These are phyloP conservation scores for Fusarium irregulare DNA, from an alignment of 2,329 filamentous ascomycete genomes.

Conservation along the genomic window DNA sequence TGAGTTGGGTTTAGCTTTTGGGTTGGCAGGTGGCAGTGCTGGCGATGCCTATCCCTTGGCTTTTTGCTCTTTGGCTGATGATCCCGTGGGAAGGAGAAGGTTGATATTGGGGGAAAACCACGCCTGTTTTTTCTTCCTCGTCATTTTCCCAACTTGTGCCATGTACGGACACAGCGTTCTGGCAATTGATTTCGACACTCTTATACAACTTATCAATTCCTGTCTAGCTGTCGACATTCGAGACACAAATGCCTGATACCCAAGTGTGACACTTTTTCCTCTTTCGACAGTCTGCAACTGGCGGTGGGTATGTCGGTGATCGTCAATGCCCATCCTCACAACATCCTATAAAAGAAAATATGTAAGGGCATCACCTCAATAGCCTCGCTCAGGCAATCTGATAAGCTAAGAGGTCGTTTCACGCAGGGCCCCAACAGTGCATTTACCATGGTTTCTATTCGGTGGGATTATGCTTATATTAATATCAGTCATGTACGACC, in stretches of 20 bases:
- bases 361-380: not conserved
- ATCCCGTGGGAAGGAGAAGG: not conserved
- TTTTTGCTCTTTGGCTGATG: not conserved
- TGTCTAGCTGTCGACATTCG: not conserved
- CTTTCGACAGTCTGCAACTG: not conserved
- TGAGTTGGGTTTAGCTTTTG: constrained; percentile 14
- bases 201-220: not conserved
- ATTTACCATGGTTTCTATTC: constrained; percentile 21
- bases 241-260: not conserved
- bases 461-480: constrained; percentile 15
- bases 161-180: not conserved
- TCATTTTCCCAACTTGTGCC: not conserved
- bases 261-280: not conserved
- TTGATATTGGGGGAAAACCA: not conserved
- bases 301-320: not conserved
- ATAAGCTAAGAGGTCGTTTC: not conserved
- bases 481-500: not conserved
- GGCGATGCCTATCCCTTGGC: constrained; percentile 13
- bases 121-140: not conserved
- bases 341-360: not conserved
- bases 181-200: not conserved
- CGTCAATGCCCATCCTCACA: not conserved
- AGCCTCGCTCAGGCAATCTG: too few relatives aligned
- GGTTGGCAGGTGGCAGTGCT: constrained; percentile 19
- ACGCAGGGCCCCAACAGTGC: constrained; percentile 5